Evolutionary conservation across 108 stramenopile genomes (phyloP), one percentile per base, ranked within the genome.

Genomic region (Heterococcus sp.): DNA sequence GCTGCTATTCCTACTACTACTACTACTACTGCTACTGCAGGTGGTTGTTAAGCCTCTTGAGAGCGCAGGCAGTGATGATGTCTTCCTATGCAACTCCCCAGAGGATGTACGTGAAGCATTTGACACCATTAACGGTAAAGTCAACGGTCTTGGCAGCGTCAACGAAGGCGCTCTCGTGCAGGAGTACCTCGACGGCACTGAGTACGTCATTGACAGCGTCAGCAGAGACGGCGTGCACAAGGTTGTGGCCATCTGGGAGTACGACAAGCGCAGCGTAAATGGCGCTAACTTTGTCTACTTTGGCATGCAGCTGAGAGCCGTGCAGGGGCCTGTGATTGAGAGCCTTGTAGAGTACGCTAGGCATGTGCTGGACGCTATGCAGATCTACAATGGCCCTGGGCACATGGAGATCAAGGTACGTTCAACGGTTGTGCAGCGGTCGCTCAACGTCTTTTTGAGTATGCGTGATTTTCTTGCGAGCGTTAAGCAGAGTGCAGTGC

Each of bases 171-270:
- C 96, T 37, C 89, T 95, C 26, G 75, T 90, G 31, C 93, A 94
- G 66, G 94, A 96, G 86, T 95, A 91, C 74, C 77, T 95, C 64
- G 73, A 87, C 1, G 97, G 97, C 26, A 86, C 82, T 34, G 97
- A 98, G 85, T 96, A 92, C 78, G 96, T 95, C 4, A 81, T 98
- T 11, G 97, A 98, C 84, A 85, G 91, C 2, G 95, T 98, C 0
- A 88, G 88, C 73, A 89, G 89, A 14, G 88, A 94, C 77, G 95
- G 96, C 2, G 92, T 87, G 4, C 90, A 93, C 75, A 95, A 94
- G 77, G 89, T 94, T 33, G 92, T 93, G 35, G 97, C 95, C 14
- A 78, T 98, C 27, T 97, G 96, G 96, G 92, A 92, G 28, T 94
- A 94, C 78, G 94, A 96, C 88, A 94, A 94, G 76, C 89, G 92